Percentiles rank a stretch among this genome's conserved stretches.
Conservation (phyloP, 2,329 filamentous ascomycete genomes). For the Calcarisporium arbuscula region DNA sequence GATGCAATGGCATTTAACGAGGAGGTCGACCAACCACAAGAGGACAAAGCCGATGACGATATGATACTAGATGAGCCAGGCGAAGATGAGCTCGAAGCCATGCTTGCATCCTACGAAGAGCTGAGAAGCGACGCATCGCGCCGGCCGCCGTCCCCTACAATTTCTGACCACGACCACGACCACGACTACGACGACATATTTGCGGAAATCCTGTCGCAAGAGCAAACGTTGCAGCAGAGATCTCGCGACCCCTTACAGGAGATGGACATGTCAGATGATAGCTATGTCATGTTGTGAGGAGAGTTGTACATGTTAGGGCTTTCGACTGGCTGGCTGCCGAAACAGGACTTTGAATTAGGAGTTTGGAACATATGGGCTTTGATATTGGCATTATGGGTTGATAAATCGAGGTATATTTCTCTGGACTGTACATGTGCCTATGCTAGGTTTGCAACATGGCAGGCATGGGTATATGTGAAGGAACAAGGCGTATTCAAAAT, state of each 20-base stretch:
- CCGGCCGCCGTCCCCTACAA: slow-evolving; percentile 26
- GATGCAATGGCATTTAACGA: slow-evolving; percentile 36
- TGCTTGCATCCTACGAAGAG: slow-evolving; percentile 42
- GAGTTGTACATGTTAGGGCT: too few relatives aligned
- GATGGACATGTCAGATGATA: slow-evolving; percentile 40
- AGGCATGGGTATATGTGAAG: slow-evolving; percentile 21
- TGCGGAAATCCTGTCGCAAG: slow-evolving; percentile 28
- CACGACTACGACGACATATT: slow-evolving; percentile 61
- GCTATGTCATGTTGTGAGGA: too few relatives aligned
- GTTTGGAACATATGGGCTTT: slow-evolving; percentile 14
- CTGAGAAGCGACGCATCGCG: slow-evolving; percentile 15
- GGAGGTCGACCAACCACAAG: slow-evolving; percentile 14
- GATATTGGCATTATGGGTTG: slow-evolving; percentile 15
- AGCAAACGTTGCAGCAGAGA: slow-evolving; percentile 14
- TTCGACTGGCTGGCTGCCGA: too few relatives aligned
- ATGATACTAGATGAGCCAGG: slow-evolving; percentile 48
- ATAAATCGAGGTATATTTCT: slow-evolving; percentile 15
- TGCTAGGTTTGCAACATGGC: slow-evolving; percentile 4
- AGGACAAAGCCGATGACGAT: slow-evolving; percentile 41
- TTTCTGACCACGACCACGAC: slow-evolving; percentile 31
- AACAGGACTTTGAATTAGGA: too few relatives aligned
- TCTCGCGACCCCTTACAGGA: slow-evolving; percentile 24
- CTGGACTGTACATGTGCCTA: slow-evolving; percentile 3
- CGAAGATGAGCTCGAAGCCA: slow-evolving; percentile 50
- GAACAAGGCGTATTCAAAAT: slow-evolving; percentile 17